Base-by-base conservation (phyloP, 345 rosid genomes). In the Jatropha curcas region DNA sequence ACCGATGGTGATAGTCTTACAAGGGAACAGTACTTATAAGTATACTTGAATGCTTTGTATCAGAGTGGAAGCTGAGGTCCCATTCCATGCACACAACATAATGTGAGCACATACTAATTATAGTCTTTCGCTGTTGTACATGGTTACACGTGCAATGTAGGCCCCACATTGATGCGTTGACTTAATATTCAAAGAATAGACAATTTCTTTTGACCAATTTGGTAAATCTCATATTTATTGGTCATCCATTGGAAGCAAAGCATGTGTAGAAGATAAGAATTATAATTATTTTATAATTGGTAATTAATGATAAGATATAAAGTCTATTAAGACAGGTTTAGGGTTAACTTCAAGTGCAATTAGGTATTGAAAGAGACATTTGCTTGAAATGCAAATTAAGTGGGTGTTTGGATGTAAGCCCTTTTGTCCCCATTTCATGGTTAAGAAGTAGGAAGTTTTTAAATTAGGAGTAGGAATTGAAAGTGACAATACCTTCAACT, bases 91-190 rank as follows among this genome's bases (percentile, higher is more conserved):
- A 52, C 39, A 61, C 19, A 46, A 16, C 45, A 73, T 66, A 50
- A 59, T 55, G 19, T 2, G 9, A 67, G 69, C 58, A 27, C 74
- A n/a, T n/a, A 72, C 50, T 58, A 69, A 78, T 70, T 48, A 74
- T 56, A 22, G 53, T 13, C 30, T 27, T 57, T n/a, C n/a, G 59
- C 46, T 70, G 74, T 55, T 67, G 70, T 69, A 64, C 79, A 71
- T 80, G 63, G 87, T 53, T 68, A 72, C 90, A 86, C 90, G 88
- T 84, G 88, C 82, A 81, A 57, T 60, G 55, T 56, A 66, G 74
- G 43, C 71, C 83, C 76, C 65, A 60, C 75, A 37, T 17, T 62
- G 20, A 35, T 10, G 56, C 30, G 69, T 83, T 85, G 85, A 81
- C 81, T 76, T 78, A 67, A 33, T 65, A 46, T 77, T 70, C 52